Evolutionary conservation across 179 eudicot genomes (phyloP).

Genomic region (Camellia oleifera): DNA sequence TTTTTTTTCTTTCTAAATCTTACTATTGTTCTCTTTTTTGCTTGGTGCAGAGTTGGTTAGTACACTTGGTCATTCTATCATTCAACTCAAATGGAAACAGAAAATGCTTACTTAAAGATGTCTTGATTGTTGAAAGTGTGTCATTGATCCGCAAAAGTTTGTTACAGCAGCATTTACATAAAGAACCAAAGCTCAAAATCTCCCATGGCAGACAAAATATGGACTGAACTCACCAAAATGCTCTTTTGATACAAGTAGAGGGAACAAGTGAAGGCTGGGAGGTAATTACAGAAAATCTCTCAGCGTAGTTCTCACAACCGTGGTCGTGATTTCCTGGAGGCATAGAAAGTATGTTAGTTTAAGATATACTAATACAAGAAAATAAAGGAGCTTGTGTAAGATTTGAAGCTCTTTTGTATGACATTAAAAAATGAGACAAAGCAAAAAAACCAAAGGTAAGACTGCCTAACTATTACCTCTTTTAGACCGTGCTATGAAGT

Average conservation of each 20-base stretch:
- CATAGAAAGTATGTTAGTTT: not conserved
- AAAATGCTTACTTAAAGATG: constrained; percentile 11
- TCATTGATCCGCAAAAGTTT: constrained; percentile 4
- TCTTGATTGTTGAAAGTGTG: not conserved
- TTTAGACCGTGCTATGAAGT: not conserved
- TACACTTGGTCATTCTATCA: not conserved
- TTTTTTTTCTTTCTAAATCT: too few relatives aligned
- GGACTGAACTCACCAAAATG: not conserved
- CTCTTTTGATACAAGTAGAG: not conserved
- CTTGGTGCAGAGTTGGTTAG: not conserved
- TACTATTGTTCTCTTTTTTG: too few relatives aligned
- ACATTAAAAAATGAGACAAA: not conserved
- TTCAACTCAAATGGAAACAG: not conserved
- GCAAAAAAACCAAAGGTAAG: not conserved
- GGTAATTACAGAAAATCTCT: constrained; percentile 34
- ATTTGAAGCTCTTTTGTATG: not conserved
- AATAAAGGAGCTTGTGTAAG: not conserved
- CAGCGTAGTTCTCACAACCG: constrained; percentile 28
- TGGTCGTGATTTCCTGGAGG: constrained; percentile 23
- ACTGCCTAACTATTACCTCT: not conserved
- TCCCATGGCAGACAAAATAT: constrained; percentile 5
- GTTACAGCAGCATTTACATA: constrained; percentile 5
- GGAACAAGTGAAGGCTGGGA: not conserved
- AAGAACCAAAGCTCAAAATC: constrained; percentile 11
- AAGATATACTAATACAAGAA: not conserved